These are phyloP conservation scores for Phytophthora colocasiae DNA, from an alignment of 352 stramenopile species.

Conservation along the genomic window DNA sequence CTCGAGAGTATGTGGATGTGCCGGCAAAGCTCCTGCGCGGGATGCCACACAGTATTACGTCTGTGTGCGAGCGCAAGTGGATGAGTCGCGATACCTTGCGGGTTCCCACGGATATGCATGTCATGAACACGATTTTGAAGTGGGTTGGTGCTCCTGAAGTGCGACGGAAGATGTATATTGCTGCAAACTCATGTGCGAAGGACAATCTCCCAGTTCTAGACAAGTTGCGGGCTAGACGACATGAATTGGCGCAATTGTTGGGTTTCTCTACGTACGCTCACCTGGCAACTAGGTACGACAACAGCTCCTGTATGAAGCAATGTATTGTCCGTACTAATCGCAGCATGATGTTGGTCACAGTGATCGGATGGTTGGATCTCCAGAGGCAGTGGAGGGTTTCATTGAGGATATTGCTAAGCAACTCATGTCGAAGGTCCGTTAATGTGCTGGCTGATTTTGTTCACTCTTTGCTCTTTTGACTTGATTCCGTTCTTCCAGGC, in stretches of 20 bases:
- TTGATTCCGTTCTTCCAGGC: constrained; percentile 38
- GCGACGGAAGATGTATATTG: constrained; percentile 92
- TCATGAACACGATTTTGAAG: constrained; percentile 93
- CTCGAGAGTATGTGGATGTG: constrained; percentile 73
- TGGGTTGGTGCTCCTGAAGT: constrained; percentile 83
- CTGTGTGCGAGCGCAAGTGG: constrained; percentile 71
- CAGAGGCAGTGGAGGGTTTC: constrained; percentile 69
- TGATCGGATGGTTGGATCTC: constrained; percentile 89
- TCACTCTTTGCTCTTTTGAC: background rate
- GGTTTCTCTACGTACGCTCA: constrained; percentile 93
- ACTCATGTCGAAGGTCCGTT: constrained; percentile 75
- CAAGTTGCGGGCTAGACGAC: constrained; percentile 84
- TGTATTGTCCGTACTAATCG: constrained; percentile 13
- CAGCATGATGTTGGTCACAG: constrained; percentile 20
- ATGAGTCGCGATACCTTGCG: constrained; percentile 65
- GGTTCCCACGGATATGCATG: constrained; percentile 85
- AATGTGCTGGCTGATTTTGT: background rate
- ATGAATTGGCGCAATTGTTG: constrained; percentile 88
- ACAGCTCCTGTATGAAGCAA: background rate
- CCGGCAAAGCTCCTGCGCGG: constrained; percentile 55
- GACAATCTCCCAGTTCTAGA: constrained; percentile 86
- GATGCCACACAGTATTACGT: constrained; percentile 68
- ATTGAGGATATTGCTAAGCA: constrained; percentile 67
- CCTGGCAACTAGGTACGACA: constrained; percentile 88
- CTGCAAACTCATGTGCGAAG: constrained; percentile 83